Conservation (phyloP, 345 rosid species). For the Salix dunnii region DNA sequence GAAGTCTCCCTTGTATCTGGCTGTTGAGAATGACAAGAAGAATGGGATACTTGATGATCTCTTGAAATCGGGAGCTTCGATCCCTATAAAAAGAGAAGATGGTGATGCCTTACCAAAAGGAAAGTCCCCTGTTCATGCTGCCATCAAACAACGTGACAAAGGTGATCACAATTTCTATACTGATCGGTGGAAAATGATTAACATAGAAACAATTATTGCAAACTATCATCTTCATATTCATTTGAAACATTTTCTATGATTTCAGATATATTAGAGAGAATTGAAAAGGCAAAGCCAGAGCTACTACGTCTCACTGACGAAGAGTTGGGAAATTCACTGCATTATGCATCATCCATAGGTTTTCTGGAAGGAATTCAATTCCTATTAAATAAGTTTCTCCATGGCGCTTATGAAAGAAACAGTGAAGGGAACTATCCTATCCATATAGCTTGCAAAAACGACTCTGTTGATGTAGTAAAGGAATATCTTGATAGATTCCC, state of each 20-base stretch:
- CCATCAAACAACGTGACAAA: background rate
- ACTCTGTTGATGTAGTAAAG: background rate
- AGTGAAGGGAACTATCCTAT: background rate
- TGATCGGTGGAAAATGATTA: background rate
- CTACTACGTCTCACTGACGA: constrained; percentile 11
- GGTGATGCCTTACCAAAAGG: background rate
- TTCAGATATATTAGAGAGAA: constrained; percentile 13
- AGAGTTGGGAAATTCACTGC: constrained; percentile 13
- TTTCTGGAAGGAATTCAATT: background rate
- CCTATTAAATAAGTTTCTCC: background rate
- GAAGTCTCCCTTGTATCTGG: constrained; percentile 5
- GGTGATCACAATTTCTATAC: background rate
- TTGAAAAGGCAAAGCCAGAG: constrained; percentile 10
- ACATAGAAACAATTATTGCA: background rate
- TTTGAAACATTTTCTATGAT: background rate
- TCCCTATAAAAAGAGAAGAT: no score
- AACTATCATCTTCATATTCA: background rate
- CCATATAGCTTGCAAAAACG: background rate
- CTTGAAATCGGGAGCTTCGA: background rate
- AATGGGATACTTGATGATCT: background rate
- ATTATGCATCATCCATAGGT: constrained; percentile 10
- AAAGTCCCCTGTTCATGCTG: background rate
- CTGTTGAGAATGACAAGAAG: background rate
- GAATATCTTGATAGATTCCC: background rate
- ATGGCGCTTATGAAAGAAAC: background rate